Conservation (phyloP, 306 rosid genomes). For the Rosa multiflora region DNA sequence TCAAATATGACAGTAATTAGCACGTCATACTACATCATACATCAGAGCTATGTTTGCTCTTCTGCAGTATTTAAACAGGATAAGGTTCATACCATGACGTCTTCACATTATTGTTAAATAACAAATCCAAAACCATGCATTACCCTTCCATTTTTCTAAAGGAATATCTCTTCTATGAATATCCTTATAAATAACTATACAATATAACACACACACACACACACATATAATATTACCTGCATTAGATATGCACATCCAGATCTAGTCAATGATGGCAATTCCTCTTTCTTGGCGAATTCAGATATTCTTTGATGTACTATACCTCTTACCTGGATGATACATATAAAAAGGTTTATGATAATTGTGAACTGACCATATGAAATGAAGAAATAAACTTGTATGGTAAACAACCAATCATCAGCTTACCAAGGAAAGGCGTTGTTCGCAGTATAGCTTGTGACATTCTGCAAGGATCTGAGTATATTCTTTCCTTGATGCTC, state of each 20-base stretch:
- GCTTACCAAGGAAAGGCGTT: slow-evolving; percentile 93
- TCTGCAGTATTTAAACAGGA: neutral
- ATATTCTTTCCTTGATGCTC: slow-evolving; percentile 94
- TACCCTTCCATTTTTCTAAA: neutral
- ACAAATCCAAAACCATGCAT: neutral
- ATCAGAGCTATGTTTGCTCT: neutral
- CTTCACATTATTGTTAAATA: neutral
- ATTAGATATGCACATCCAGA: slow-evolving; percentile 97
- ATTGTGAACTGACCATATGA: slow-evolving; percentile 29
- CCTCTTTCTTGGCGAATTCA: slow-evolving; percentile 92
- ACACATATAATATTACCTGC: slow-evolving; percentile 50
- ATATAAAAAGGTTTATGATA: slow-evolving; percentile 22
- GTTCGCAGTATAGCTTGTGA: slow-evolving; percentile 92
- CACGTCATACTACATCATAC: neutral
- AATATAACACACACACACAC: no score
- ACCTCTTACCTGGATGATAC: slow-evolving; percentile 61
- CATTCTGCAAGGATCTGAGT: slow-evolving; percentile 88
- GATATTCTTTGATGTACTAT: slow-evolving; percentile 90
- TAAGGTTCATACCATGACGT: neutral
- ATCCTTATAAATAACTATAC: neutral
- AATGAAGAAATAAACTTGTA: slow-evolving; percentile 6
- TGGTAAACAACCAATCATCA: slow-evolving; percentile 36
- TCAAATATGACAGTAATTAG: neutral
- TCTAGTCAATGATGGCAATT: slow-evolving; percentile 91
- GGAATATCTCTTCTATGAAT: neutral